These are phyloP conservation scores for Neofusicoccum sp. DNA, from an alignment of 2,329 filamentous ascomycete genomes.

Conservation along the genomic window DNA sequence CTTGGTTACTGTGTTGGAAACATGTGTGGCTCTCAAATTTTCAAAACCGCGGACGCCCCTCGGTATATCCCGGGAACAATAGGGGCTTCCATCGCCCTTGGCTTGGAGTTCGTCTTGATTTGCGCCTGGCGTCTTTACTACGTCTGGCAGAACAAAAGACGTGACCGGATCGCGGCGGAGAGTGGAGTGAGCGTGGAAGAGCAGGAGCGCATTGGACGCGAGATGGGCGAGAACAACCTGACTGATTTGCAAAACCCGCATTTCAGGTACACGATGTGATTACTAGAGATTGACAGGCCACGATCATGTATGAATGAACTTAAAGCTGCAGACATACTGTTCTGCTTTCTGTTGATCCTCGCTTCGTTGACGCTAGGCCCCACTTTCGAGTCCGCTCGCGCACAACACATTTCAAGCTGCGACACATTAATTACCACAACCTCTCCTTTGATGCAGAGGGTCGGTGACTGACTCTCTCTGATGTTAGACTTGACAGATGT, in stretches of 20 bases:
- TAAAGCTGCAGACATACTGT: too few relatives aligned
- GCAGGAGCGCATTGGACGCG: conserved; percentile 47
- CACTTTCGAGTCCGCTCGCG: too few relatives aligned
- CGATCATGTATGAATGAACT: too few relatives aligned
- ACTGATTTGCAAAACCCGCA: conserved; percentile 46
- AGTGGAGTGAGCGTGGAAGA: conserved; percentile 44
- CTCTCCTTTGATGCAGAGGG: too few relatives aligned
- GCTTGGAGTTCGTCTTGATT: conserved; percentile 28
- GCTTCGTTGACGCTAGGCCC: too few relatives aligned
- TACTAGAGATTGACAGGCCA: not conserved
- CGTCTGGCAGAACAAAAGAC: conserved; percentile 39
- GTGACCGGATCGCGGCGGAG: conserved; percentile 24
- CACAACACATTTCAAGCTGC: too few relatives aligned
- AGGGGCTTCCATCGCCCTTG: conserved; percentile 40
- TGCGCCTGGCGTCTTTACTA: conserved; percentile 42
- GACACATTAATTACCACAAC: too few relatives aligned
- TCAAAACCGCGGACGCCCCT: conserved; percentile 44
- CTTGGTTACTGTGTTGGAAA: conserved; percentile 50
- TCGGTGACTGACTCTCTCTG: too few relatives aligned
- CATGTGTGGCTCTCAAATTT: conserved; percentile 49
- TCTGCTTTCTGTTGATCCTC: too few relatives aligned
- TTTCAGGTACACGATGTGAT: conserved; percentile 15
- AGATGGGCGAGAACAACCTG: conserved; percentile 44
- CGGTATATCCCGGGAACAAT: conserved; percentile 46
- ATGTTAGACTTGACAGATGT: too few relatives aligned